Evolutionary conservation across 2,329 filamentous ascomycete species (phyloP), one percentile per base, ranked within the genome.

Genomic region (Ophiostoma sp.): DNA sequence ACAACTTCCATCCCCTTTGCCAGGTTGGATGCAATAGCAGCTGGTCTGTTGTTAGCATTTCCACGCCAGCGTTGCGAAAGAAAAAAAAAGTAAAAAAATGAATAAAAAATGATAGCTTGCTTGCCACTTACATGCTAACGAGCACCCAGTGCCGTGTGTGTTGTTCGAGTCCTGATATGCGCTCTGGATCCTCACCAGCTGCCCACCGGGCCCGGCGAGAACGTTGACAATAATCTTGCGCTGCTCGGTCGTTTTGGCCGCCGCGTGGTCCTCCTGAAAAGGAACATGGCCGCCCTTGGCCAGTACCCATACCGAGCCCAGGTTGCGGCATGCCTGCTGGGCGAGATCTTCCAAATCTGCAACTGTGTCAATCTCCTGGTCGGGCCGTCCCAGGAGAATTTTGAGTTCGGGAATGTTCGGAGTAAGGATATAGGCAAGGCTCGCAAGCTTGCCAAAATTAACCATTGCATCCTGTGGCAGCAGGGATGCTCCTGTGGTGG

Each of bases 131-230:
- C 89, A 97, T 57, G 95, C 95, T 72, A 98, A 84, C 11, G 93
- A 96, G 77, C 95, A 99, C 4, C 95, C 95, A 0, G 95, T 98
- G 0, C 95, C 95, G 76, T 99, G 95, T 0, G 94, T 98, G 76
- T 94, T 94, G 72, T 83, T 89, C 10, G 90, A 93, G 11, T 83
- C 80, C 73, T 92, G 83, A 76, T 90, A 97, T 4, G 84, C 83
- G 54, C 87, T 91, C 78, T 93, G 85, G 67, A 97, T 85, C 54
- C 87, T 81, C 0, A 87, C 82, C 0, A 85, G 78, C n/a, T 85
- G 79, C 0, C 69, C 70, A 0, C 83, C 84, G 0, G 79, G 79
- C 7, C 92, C 90, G 62, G 87, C 87, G 5, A 97, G 83, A 3
- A 97, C 84, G 76, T 98, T 92, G 36, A 96, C 84, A 1, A 97